Base-by-base conservation (phyloP, 1,284 basidiomycete genomes). In the Sutorius eximius region DNA sequence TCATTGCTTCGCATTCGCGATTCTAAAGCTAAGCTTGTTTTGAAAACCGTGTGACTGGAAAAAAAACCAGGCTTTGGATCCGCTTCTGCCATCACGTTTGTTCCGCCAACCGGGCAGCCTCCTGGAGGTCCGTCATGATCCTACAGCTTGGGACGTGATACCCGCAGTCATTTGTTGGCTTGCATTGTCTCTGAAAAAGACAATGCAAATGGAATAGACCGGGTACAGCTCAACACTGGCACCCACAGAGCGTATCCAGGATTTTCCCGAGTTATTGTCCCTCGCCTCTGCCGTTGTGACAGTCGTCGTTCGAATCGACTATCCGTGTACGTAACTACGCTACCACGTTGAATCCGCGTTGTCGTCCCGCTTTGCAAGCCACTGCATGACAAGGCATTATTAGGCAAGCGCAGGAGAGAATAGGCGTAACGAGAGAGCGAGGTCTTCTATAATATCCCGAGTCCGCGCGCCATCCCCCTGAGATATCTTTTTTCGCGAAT, bases 261-360 rank as follows among this genome's bases (percentile, higher is more conserved):
- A 38, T 37, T 29, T 27, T 27, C 5, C 15, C 8, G 16, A 24
- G 49, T 24, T 57, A 56, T 65, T 61, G 48, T 63, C 16, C 27
- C 11, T n/a, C 29, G 47, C 42, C 29, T 38, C 42, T 22, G 32
- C 33, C 42, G 37, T 56, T 40, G 42, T 49, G 48, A 18, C 11
- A 1, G 13, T 37, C 11, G 36, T 58, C 45, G 57, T 63, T 56
- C 42, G 34, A 42, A 15, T 47, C 15, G 37, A 60, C 46, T 45
- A 29, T 29, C 33, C 36, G 22, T 30, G 49, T 63, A 67, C 68
- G 67, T 70, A 69, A 70, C 58, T 30, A 50, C 12, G 47, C 32
- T 49, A 48, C 63, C 66, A 70, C 67, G 67, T 57, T 58, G 62
- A 66, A 53, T 38, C 54, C 54, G 61, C 66, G 52, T 65, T 68